These are phyloP conservation scores for Phytopythium oedochilum DNA, from an alignment of 352 stramenopile genomes.

Conservation along the genomic window DNA sequence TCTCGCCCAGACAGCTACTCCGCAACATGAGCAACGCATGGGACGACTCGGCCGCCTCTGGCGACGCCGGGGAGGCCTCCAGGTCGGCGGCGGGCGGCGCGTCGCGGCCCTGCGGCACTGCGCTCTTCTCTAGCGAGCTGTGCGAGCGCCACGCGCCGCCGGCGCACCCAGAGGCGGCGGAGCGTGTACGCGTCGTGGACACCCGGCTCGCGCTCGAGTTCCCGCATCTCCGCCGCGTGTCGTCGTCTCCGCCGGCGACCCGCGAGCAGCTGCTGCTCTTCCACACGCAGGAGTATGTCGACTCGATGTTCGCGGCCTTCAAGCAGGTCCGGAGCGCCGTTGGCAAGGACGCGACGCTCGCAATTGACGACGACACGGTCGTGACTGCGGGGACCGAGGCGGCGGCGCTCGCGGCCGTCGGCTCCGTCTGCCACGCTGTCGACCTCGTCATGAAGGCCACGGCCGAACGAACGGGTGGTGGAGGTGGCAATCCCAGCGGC, in stretches of 20 bases:
- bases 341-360: neutral
- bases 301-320: slow-evolving; percentile 19
- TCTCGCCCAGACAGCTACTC: no score
- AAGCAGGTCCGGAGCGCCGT: neutral
- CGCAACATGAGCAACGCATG: neutral
- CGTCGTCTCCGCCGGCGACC: slow-evolving; percentile 13
- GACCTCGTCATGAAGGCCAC: slow-evolving; percentile 29
- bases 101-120: neutral
- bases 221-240: slow-evolving; percentile 15
- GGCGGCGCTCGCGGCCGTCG: slow-evolving; percentile 26
- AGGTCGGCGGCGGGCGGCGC: neutral
- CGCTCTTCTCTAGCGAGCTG: slow-evolving; percentile 21
- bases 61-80: neutral
- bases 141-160: slow-evolving; percentile 23
- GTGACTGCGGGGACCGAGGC: slow-evolving; percentile 23
- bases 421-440: slow-evolving; percentile 33
- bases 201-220: slow-evolving; percentile 23
- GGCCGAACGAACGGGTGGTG: neutral
- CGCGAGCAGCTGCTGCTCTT: slow-evolving; percentile 26
- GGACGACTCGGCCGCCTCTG: neutral
- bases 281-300: slow-evolving; percentile 25
- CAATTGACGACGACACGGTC: slow-evolving; percentile 35
- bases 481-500: neutral
- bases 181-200: slow-evolving; percentile 24
- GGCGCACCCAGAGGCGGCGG: slow-evolving; percentile 20